Base-by-base conservation (phyloP, 1,284 basidiomycete genomes). In the Trichosporon sp. region DNA sequence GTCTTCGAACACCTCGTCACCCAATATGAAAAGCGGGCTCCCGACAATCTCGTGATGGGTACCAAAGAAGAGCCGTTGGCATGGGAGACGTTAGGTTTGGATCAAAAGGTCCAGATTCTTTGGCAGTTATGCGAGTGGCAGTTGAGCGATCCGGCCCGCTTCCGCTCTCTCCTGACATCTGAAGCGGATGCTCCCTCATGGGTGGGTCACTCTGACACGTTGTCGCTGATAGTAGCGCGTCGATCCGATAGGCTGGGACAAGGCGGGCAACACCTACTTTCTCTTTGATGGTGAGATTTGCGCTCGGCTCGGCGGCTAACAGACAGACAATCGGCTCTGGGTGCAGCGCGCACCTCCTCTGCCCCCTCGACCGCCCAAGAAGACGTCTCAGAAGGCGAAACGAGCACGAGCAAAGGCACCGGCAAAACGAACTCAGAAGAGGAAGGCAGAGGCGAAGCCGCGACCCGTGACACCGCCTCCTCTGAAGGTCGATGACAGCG, bases 111-210 rank as follows among this genome's bases (percentile, higher is more conserved):
- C 9, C 71, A 76, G 46, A 77, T 78, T 1, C 70, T 83, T 13
- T 78, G 81, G 72, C 75, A 81, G 54, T 72, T 82, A n/a, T 84
- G 83, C 72, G 84, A 85, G 68, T 85, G 84, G 84, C 84, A 85
- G 69, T 73, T 85, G 68, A 73, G 73, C 49, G 82, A 84, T 60
- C 80, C 84, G 0, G 80, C 82, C 16, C 74, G 82, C 4, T 84
- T 85, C 66, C 73, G 84, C 56, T 81, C 80, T 19, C 72, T 83
- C 19, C 71, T 84, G 36, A 80, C 80, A 65, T 76, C 74, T 9
- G 83, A 84, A 57, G 82, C 82, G 5, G 83, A 84, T 8, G 75
- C 81, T 16, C 74, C 78, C 0, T 76, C 77, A 46, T 84, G 83
- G 83, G 82, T 82, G 37, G 49, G 81, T 36, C 6, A 33, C 36